Evolutionary conservation across 305 asterid species (phyloP), one percentile per base, ranked within the genome.

Genomic region (Andrographis paniculata): DNA sequence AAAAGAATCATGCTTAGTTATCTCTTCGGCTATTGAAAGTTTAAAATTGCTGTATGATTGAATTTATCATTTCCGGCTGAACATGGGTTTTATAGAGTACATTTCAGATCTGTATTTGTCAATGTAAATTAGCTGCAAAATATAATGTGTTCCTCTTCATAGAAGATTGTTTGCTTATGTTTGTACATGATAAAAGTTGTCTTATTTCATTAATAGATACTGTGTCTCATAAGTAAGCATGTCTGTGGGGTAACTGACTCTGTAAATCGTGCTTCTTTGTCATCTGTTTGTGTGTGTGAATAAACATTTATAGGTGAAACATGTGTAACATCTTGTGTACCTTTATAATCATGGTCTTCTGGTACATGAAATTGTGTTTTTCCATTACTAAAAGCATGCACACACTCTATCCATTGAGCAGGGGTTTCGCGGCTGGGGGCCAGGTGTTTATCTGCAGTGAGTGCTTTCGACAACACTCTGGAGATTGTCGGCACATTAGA

Each of bases 381-480:
- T 38, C 1, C 9, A n/a, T 5, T 38, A 38, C 0, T 14, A 14
- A 15, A 12, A 4, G 3, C 17, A 6, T 38, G 43, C 43, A 14
- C 1, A 12, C 40, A 21, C 36, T 53, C 61, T 57, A 57, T 53
- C 51, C 33, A 14, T 66, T 62, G 73, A 62, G 62, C 95, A 89
- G 98, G 74, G 14, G 18, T 80, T 67, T 86, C 94, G 11, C 75
- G 98, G 59, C 80, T 85, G 50, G 95, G 94, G 54, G 72, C 94
- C 16, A 82, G 88, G 75, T 89, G 98, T 80, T 71, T 89, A 61
- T 56, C 95, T 37, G 93, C 98, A 46, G 93, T 89, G 56, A 74
- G 98, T 60, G 93, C 98, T 58, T 84, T 76, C 55, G 98, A 85
- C 60, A 85, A 82, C 69, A 89, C 98, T n/a, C 69, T 89, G 60